A percentile compares a stretch with the other conserved stretches of the same genome.
phyloP scores from a whole-genome alignment of 768 basidiomycete genomes.

The Phallus indusiatus region DNA sequence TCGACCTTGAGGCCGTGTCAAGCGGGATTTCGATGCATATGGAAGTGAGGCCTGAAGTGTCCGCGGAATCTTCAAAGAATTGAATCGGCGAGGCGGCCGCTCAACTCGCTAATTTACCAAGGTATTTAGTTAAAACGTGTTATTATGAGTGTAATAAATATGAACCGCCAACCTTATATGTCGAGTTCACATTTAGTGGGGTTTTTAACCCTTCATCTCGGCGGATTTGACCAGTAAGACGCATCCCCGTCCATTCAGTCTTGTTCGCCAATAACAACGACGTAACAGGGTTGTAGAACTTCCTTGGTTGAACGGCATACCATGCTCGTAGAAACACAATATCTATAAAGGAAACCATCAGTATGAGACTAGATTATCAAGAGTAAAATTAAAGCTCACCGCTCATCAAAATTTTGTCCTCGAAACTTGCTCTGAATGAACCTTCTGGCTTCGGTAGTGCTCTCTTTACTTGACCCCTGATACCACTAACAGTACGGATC shows the following conservation, averaged over 20 bases:
- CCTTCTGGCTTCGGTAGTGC: conserved; percentile 93
- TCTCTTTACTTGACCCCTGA: conserved; percentile 95
- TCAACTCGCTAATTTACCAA: conserved; percentile 40
- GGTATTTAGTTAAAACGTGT: not conserved
- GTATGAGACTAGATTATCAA: not conserved
- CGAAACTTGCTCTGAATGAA: conserved; percentile 92
- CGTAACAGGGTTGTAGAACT: conserved; percentile 95
- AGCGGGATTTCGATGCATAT: conserved; percentile 85
- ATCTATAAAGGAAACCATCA: conserved; percentile 38
- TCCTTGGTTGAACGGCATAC: conserved; percentile 92
- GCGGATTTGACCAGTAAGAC: conserved; percentile 87
- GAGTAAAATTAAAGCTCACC: conserved; percentile 42
- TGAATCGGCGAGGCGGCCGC: conserved; percentile 77
- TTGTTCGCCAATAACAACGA: conserved; percentile 82
- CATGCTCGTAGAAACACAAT: conserved; percentile 93
- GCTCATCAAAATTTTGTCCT: conserved; percentile 94
- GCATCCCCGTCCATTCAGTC: conserved; percentile 85
- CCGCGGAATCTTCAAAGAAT: conserved; percentile 78
- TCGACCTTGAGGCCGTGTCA: conserved; percentile 61
- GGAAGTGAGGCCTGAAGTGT: conserved; percentile 88
- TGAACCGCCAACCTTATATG: conserved; percentile 50
- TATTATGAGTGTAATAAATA: not conserved
- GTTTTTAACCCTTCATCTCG: conserved; percentile 79
- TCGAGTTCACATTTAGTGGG: conserved; percentile 73
- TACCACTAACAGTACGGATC: conserved; percentile 89